A percentile compares a stretch with the other conserved stretches of the same genome.
Evolutionary conservation across 805 yeast genomes (phyloP).

Genomic region (Metschnikowia amazonensis): DNA sequence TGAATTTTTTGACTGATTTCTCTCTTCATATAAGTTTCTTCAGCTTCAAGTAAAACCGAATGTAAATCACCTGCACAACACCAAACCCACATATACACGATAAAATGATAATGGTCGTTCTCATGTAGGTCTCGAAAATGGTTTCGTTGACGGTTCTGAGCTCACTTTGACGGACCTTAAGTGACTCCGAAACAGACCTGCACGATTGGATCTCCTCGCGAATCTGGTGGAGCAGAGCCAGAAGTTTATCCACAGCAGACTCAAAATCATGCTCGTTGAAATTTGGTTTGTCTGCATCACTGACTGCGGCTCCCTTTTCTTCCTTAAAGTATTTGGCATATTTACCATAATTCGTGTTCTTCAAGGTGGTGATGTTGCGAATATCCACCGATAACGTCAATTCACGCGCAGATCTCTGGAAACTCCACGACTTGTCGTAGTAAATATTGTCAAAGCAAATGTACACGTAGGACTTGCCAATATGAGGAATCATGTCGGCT

Average conservation of each 20-base stretch:
- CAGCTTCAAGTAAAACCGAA: conserved; percentile 29
- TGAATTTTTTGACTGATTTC: no score
- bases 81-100: conserved; percentile 29
- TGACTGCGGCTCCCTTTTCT: neutral
- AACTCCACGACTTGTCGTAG: conserved; percentile 42
- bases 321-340: conserved; percentile 33
- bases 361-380: conserved; percentile 32
- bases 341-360: conserved; percentile 33
- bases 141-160: conserved; percentile 38
- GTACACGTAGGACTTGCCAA: conserved; percentile 29
- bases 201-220: conserved; percentile 29
- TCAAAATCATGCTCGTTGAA: conserved; percentile 31
- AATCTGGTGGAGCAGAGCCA: conserved; percentile 30
- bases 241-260: conserved; percentile 25
- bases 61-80: conserved; percentile 28
- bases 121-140: conserved; percentile 34
- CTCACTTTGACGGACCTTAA: conserved; percentile 32
- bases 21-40: conserved; percentile 20
- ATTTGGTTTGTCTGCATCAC: neutral
- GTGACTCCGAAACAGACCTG: conserved; percentile 23
- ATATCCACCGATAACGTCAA: conserved; percentile 34
- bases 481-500: conserved; percentile 16
- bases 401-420: conserved; percentile 30
- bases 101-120: conserved; percentile 25
- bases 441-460: conserved; percentile 43